Conservation (phyloP, 345 rosid genomes). For the Alliaria petiolata region DNA sequence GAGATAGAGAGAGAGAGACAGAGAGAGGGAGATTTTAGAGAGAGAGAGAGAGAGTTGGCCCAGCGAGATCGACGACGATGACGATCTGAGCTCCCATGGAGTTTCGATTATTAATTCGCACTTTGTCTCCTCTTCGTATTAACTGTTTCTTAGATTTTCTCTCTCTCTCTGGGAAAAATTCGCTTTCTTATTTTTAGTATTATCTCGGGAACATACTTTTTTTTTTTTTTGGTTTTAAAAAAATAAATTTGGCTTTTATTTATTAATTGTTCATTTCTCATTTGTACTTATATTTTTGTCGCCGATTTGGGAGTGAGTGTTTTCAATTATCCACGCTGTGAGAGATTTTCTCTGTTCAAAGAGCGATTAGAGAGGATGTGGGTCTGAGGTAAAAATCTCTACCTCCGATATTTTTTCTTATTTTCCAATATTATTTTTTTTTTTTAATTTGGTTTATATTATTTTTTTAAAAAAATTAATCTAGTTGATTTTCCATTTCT, state of each 20-base stretch:
- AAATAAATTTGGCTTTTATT: not conserved
- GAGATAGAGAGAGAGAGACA: conserved; percentile 37
- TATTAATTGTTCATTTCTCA: not conserved
- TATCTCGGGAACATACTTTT: not conserved
- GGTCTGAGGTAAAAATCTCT: conserved; percentile 62
- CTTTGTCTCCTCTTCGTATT: conserved; percentile 7
- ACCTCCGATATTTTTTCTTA: not conserved
- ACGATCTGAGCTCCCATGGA: conserved; percentile 47
- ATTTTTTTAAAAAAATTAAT: not conserved
- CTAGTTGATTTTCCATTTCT: not conserved
- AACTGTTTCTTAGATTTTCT: conserved; percentile 21
- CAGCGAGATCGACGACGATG: conserved; percentile 65
- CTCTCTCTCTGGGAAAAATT: not conserved
- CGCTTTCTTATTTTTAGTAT: conserved; percentile 8
- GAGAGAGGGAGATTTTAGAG: not conserved
- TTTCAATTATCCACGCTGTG: not conserved
- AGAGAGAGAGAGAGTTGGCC: conserved; percentile 50
- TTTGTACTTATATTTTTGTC: conserved; percentile 31
- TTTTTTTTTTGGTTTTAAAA: not conserved
- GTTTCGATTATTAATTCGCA: conserved; percentile 22
- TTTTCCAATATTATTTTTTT: not conserved
- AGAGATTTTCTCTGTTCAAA: conserved; percentile 29
- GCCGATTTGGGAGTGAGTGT: conserved; percentile 39
- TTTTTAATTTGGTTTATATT: not conserved
- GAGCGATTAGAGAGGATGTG: conserved; percentile 60